phyloP scores from a whole-genome alignment of 441 rosid species.

The Pelargonium citronellum region DNA sequence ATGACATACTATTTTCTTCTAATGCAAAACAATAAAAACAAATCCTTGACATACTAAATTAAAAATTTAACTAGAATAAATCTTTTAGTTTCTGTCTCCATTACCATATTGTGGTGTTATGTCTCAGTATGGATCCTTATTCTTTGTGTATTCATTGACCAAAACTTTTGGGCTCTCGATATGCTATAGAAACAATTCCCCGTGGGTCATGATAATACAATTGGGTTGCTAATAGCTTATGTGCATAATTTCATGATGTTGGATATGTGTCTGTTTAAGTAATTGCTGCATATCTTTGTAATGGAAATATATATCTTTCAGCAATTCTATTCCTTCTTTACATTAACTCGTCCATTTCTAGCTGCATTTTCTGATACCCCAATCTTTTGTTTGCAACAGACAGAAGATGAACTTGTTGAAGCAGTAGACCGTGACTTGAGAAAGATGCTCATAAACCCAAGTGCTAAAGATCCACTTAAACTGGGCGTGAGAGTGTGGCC shows the following conservation, averaged over 20 bases:
- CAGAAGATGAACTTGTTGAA: constrained; percentile 58
- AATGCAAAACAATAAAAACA: background rate
- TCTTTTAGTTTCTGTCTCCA: background rate
- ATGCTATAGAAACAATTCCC: no score
- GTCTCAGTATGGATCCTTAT: no score
- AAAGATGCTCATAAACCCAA: constrained; percentile 73
- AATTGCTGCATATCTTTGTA: background rate
- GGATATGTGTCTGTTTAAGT: background rate
- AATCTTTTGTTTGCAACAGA: constrained; percentile 33
- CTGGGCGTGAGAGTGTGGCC: constrained; percentile 79
- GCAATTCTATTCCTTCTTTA: background rate
- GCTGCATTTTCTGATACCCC: constrained; percentile 8
- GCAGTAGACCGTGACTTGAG: constrained; percentile 77
- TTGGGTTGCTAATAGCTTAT: background rate
- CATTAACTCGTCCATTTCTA: background rate
- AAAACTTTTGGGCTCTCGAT: no score
- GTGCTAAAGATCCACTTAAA: constrained; percentile 53
- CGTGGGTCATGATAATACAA: no score
- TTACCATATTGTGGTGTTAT: no score
- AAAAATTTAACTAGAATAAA: background rate
- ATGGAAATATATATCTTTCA: constrained; percentile 1
- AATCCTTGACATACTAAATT: background rate
- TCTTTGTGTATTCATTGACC: no score
- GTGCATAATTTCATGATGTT: background rate
- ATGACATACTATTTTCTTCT: background rate